phyloP scores from a whole-genome alignment of 1,284 basidiomycete species.

The Marasmius sp. region DNA sequence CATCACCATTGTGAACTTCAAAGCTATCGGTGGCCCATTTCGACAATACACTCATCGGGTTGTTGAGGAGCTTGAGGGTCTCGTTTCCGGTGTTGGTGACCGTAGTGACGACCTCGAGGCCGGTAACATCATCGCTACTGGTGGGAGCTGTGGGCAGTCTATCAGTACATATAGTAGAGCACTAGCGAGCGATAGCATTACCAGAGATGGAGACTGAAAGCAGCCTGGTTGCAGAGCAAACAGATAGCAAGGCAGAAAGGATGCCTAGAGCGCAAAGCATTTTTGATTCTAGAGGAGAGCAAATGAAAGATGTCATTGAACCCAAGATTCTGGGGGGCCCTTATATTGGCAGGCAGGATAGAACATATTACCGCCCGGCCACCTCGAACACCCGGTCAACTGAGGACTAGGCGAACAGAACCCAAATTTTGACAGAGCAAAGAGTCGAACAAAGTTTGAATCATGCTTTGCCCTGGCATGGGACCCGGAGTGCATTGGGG shows the following conservation, averaged over 20 bases:
- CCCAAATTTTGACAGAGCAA: no score
- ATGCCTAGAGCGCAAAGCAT: neutral
- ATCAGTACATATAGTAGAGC: no score
- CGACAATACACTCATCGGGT: conserved; percentile 35
- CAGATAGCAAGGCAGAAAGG: neutral
- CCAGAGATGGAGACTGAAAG: neutral
- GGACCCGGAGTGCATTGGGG: no score
- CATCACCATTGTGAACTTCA: conserved; percentile 27
- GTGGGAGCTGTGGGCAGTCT: neutral
- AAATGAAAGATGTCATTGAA: neutral
- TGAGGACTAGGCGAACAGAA: no score
- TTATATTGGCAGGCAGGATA: no score
- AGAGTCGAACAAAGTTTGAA: no score
- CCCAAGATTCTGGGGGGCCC: no score
- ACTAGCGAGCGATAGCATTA: no score
- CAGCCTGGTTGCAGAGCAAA: neutral
- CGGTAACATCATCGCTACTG: neutral
- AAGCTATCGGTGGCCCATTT: conserved; percentile 39
- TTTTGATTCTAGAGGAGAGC: neutral
- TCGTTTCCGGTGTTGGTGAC: conserved; percentile 6
- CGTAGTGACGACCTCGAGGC: conserved; percentile 4
- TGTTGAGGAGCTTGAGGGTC: conserved; percentile 21
- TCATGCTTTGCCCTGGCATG: no score
- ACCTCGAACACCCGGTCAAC: no score
- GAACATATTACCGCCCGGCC: no score